Base-by-base conservation (phyloP, 2,329 filamentous ascomycete genomes). In the Hysterium pulicare region DNA sequence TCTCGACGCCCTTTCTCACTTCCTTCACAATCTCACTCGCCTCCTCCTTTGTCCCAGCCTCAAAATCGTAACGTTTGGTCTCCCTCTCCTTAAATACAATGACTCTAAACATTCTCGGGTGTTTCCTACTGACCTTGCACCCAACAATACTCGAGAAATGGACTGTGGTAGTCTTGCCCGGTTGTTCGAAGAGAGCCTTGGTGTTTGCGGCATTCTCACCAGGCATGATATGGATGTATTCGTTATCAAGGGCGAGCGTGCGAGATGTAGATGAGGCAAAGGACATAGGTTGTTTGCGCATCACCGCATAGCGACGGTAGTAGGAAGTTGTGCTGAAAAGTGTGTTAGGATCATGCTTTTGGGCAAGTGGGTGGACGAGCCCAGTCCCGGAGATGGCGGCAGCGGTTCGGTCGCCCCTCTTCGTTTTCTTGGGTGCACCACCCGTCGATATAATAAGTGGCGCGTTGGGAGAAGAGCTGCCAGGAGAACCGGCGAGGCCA, bases 191-290 rank as follows among this genome's bases (percentile, higher is more conserved):
- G 44, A 82, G 69, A 9, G 81, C 78, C 60, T 86, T 87, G 28
- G 83, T 82, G 75, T 20, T 45, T 13, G 58, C 51, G 33, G 45
- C 26, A 0, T 57, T 57, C 20, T 71, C 69, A 5, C 68, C 69
- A 2, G 87, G 86, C 77, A 89, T 84, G 55, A 94, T 89, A 66
- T 91, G 87, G 48, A 94, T 81, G 63, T 90, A 93, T 62, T 94
- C 88, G 46, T 86, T 86, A 55, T 91, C 87, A 51, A 94, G 87
- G 35, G 86, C 82, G 32, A 93, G 72, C 8, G 88, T 79, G 44
- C 86, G 81, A 54, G 90, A 85, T 46, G 87, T 86, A 57, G 85
- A 79, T 3, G 81, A 83, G 32, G 87, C 83, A 55, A 93, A 85
- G 19, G 86, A 82, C 78, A 93, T 88, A 7, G 86, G 83, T 65